A percentile compares a stretch with the other conserved stretches of the same genome.
phyloP scores from a whole-genome alignment of 2,329 filamentous ascomycete species.

The Pleoardoris graminearum region DNA sequence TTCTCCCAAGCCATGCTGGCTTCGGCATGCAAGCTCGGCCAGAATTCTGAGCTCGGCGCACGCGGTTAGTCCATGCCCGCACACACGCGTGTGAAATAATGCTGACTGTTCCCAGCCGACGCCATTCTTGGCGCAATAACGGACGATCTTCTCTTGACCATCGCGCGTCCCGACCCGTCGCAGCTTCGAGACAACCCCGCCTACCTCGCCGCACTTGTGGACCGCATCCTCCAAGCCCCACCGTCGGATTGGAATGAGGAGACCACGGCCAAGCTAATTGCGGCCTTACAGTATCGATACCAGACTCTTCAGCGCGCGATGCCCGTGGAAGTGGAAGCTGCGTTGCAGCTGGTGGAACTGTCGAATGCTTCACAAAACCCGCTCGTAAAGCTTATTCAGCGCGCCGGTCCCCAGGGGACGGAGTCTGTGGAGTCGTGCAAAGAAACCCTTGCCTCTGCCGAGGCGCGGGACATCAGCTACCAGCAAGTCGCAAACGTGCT shows the following conservation, averaged over 20 bases:
- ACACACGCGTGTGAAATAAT: slow-evolving; percentile 2
- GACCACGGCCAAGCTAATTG: slow-evolving; percentile 68
- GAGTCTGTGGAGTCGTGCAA: slow-evolving; percentile 71
- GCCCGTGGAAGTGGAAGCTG: slow-evolving; percentile 71
- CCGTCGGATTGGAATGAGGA: slow-evolving; percentile 82
- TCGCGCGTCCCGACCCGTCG: slow-evolving; percentile 63
- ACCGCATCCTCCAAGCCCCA: slow-evolving; percentile 84
- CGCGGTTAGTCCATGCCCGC: slow-evolving; percentile 68
- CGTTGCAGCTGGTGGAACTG: slow-evolving; percentile 69
- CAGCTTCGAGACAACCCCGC: slow-evolving; percentile 67
- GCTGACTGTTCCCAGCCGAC: slow-evolving; percentile 65
- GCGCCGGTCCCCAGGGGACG: slow-evolving; percentile 74
- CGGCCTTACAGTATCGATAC: slow-evolving; percentile 66
- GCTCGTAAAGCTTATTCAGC: slow-evolving; percentile 69
- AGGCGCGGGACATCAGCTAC: slow-evolving; percentile 70
- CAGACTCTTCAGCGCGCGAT: slow-evolving; percentile 64
- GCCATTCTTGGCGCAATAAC: slow-evolving; percentile 85
- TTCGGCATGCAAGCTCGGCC: slow-evolving; percentile 83
- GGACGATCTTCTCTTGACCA: slow-evolving; percentile 73
- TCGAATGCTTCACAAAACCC: slow-evolving; percentile 63
- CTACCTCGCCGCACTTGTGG: slow-evolving; percentile 78
- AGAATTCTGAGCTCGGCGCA: slow-evolving; percentile 77
- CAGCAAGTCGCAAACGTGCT: slow-evolving; percentile 82
- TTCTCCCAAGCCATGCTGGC: slow-evolving; percentile 85
- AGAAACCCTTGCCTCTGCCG: slow-evolving; percentile 60